Base-by-base conservation (phyloP, 2,329 filamentous ascomycete species). In the Epichloe gansuensis region DNA sequence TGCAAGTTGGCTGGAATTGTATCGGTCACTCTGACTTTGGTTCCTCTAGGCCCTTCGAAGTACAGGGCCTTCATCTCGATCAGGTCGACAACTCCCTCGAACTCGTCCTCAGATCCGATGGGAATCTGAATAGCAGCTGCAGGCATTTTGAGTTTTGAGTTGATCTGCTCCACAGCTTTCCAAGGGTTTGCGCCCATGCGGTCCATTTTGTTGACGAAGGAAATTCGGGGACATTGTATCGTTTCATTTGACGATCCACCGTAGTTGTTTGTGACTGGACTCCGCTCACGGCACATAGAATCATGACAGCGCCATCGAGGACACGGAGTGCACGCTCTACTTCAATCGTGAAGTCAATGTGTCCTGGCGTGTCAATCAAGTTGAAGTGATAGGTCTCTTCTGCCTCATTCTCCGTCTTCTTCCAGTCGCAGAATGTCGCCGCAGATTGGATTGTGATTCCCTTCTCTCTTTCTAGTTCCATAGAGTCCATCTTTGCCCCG, bases 131-230 rank as follows among this genome's bases (percentile, higher is more conserved):
- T 79, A 17, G 93, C 93, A 12, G 93, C 93, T 37, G 93, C 93
- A 35, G 88, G 84, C 51, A 97, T 85, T 72, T 91, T 91, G 57
- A 98, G 81, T 73, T 98, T 98, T 63, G 84, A 81, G 74, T 95
- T 96, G 76, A 98, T 97, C 72, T 96, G 91, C 42, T 98, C 91
- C 53, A 98, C 83, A 8, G 90, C 91, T 72, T 95, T 96, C 82
- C 91, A 98, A 8, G 93, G 93, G 67, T 98, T 97, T 58, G 93
- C 88, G 55, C 93, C 93, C 86, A 96, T 96, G 59, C 93, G 86
- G 66, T 98, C 93, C 91, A 98, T 97, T 78, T 98, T 98, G 76
- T 98, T 98, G 67, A 98, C 83, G 65, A 98, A 98, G 52, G 88
- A 95, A 68, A 98, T 84, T 62, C 93, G 81, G 56, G 93, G 93